Evolutionary conservation across 2,329 filamentous ascomycete species (phyloP).

Genomic region (Cylindrodendrum hubeiense): DNA sequence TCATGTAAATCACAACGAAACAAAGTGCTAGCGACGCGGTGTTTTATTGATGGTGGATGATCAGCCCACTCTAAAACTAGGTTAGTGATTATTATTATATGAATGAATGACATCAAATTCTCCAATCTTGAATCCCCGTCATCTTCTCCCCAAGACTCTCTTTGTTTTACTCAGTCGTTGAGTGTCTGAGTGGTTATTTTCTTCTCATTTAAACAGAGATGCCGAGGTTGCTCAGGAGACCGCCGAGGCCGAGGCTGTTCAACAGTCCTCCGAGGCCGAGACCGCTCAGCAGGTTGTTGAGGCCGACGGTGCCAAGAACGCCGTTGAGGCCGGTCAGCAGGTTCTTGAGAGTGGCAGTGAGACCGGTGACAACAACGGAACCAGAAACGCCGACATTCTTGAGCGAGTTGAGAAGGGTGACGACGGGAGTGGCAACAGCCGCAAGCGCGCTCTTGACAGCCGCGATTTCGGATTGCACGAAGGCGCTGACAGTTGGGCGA

Average conservation of each 20-base stretch:
- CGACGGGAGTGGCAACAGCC: background rate
- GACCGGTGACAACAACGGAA: background rate
- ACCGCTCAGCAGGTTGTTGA: background rate
- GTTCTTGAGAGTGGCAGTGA: too few relatives aligned
- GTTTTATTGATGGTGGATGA: background rate
- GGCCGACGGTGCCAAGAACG: background rate
- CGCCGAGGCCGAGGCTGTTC: background rate
- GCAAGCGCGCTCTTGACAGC: too few relatives aligned
- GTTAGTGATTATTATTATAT: background rate
- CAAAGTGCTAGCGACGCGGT: background rate
- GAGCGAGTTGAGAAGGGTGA: background rate
- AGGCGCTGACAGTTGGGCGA: too few relatives aligned
- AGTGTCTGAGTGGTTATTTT: background rate
- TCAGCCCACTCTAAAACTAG: background rate
- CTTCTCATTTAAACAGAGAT: background rate
- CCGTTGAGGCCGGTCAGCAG: too few relatives aligned
- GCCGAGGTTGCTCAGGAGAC: background rate
- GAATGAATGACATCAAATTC: background rate
- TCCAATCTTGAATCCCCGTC: background rate
- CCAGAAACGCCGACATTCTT: background rate
- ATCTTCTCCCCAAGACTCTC: background rate
- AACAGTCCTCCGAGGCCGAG: background rate
- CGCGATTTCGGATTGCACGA: too few relatives aligned
- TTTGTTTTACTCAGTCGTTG: background rate
- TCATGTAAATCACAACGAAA: too few relatives aligned